These are phyloP conservation scores for Russula foetens DNA, from an alignment of 768 basidiomycete genomes.

Conservation along the genomic window DNA sequence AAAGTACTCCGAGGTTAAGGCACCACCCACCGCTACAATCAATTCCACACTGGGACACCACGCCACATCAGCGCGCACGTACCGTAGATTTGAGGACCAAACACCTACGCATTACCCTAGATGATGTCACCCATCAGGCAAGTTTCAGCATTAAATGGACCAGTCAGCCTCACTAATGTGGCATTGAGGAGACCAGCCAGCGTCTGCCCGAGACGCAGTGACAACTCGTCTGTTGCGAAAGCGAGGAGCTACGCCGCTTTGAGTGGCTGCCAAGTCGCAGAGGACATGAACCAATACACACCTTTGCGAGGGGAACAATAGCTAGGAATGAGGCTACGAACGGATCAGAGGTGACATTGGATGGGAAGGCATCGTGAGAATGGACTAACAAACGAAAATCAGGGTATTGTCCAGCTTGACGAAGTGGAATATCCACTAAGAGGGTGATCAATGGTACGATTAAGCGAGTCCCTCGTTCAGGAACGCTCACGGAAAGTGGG, in stretches of 20 bases:
- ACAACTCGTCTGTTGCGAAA: slow-evolving; percentile 81
- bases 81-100: background rate
- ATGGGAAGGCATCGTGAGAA: background rate
- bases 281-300: slow-evolving; percentile 20
- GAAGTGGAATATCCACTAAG: slow-evolving; percentile 69
- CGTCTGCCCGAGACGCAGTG: slow-evolving; percentile 75
- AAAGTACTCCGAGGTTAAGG: background rate
- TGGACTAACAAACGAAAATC: slow-evolving; percentile 61
- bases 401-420: slow-evolving; percentile 45
- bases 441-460: background rate
- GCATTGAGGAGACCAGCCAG: slow-evolving; percentile 80
- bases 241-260: slow-evolving; percentile 48
- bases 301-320: slow-evolving; percentile 81
- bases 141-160: background rate
- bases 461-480: background rate
- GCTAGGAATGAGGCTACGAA: slow-evolving; percentile 62
- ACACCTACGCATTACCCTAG: slow-evolving; percentile 26
- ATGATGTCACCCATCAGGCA: background rate
- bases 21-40: slow-evolving; percentile 32
- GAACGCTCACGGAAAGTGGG: slow-evolving; percentile 49
- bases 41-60: slow-evolving; percentile 30
- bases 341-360: background rate
- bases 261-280: background rate
- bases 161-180: slow-evolving; percentile 45
- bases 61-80: background rate